A percentile compares a stretch with the other conserved stretches of the same genome.
phyloP scores from a whole-genome alignment of 768 basidiomycete species.

The Mycena indigotica region DNA sequence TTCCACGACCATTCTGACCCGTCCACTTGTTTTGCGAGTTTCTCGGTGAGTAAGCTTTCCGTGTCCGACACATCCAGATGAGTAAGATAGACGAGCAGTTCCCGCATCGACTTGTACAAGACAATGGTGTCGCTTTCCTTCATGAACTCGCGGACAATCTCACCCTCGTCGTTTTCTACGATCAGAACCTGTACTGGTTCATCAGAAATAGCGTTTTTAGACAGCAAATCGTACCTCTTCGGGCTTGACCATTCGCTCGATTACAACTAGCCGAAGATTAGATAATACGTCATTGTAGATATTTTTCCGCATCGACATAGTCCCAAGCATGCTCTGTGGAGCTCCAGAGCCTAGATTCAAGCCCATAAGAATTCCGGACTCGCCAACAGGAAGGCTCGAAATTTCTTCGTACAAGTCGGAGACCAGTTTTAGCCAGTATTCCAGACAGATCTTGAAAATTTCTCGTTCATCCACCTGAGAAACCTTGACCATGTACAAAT shows the following conservation, averaged over 20 bases:
- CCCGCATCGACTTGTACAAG: constrained; percentile 98
- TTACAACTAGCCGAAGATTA: constrained; percentile 92
- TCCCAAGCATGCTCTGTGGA: constrained; percentile 67
- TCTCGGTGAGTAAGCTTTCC: constrained; percentile 96
- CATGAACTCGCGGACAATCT: constrained; percentile 99
- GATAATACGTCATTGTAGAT: constrained; percentile 95
- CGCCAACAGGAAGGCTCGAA: constrained; percentile 86
- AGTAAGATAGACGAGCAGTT: constrained; percentile 95
- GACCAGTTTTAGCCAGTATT: constrained; percentile 97
- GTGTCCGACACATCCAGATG: constrained; percentile 96
- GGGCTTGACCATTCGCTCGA: constrained; percentile 99
- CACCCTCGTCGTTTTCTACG: constrained; percentile 99
- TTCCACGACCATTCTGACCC: constrained; percentile 99
- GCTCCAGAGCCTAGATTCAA: constrained; percentile 77
- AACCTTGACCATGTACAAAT: constrained; percentile 97
- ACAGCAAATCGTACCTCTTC: constrained; percentile 70
- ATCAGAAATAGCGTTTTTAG: no score
- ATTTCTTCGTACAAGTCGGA: constrained; percentile 97
- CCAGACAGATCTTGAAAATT: constrained; percentile 98
- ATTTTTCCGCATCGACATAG: constrained; percentile 85
- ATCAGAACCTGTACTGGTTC: constrained; percentile 76
- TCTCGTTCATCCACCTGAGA: constrained; percentile 98
- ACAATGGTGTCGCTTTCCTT: constrained; percentile 98
- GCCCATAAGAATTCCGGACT: constrained; percentile 85
- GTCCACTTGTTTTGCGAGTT: constrained; percentile 95